Conservation (phyloP, 2,329 filamentous ascomycete species). For the Colletotrichum kahawae region DNA sequence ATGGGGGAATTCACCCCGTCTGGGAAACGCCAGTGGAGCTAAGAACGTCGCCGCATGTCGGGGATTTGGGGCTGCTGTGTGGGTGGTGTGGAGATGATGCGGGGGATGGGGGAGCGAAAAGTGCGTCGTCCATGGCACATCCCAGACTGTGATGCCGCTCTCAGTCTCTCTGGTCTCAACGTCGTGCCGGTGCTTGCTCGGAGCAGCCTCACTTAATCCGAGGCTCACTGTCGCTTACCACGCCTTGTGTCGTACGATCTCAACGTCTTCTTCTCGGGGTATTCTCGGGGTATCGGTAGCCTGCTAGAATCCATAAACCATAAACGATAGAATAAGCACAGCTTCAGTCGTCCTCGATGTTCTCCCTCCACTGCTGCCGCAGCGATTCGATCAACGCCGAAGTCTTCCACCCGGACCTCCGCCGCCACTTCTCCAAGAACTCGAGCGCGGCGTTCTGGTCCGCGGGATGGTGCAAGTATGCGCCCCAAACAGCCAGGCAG, state of each 20-base stretch:
- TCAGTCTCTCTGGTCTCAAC: neutral
- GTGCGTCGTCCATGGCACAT: neutral
- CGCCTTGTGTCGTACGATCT: neutral
- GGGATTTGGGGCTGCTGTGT: neutral
- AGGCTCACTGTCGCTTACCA: neutral
- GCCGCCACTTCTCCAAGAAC: neutral
- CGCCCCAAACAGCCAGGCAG: neutral
- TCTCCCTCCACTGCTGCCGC: neutral
- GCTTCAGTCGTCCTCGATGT: neutral
- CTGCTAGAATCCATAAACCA: neutral
- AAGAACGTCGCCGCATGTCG: neutral
- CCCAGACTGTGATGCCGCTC: neutral
- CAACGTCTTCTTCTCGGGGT: neutral
- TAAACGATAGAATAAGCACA: neutral
- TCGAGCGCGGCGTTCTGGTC: neutral
- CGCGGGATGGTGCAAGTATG: neutral
- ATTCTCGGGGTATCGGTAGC: neutral
- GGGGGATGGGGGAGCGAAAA: neutral
- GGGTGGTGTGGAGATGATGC: neutral
- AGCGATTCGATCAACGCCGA: neutral
- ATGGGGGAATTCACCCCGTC: neutral
- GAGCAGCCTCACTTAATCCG: neutral
- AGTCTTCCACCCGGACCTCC: neutral
- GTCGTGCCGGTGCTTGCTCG: neutral
- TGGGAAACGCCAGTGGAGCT: neutral